Conservation (phyloP, 2,329 filamentous ascomycete species). For the Laburnicola sp. region DNA sequence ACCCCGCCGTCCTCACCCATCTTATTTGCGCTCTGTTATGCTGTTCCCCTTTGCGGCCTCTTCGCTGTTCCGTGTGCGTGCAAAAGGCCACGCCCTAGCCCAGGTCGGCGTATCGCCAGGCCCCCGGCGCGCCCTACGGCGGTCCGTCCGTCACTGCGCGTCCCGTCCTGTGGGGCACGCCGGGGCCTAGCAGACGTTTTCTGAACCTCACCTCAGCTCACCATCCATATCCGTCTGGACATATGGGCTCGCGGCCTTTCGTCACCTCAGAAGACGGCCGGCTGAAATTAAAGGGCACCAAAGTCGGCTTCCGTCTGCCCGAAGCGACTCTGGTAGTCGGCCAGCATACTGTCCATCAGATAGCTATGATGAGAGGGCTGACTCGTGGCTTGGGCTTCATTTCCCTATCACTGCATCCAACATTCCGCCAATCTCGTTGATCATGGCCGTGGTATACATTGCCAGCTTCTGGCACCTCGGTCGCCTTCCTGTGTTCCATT, state of each 20-base stretch:
- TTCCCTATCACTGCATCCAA: slow-evolving; percentile 31
- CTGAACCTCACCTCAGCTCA: slow-evolving; percentile 35
- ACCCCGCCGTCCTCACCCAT: slow-evolving; percentile 7
- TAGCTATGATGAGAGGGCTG: slow-evolving; percentile 34
- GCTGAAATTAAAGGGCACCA: slow-evolving; percentile 41
- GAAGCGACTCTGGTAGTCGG: slow-evolving; percentile 14
- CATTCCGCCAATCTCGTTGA: slow-evolving; percentile 15
- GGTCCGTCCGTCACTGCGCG: slow-evolving; percentile 24
- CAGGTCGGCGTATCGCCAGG: slow-evolving; percentile 26
- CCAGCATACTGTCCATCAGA: slow-evolving; percentile 24
- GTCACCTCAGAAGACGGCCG: slow-evolving; percentile 17
- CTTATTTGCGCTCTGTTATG: slow-evolving; percentile 11
- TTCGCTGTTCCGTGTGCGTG: slow-evolving; percentile 14
- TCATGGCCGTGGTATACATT: slow-evolving; percentile 25
- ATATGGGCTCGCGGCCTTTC: slow-evolving; percentile 16
- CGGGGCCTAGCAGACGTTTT: slow-evolving; percentile 19
- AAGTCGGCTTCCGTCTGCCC: slow-evolving; percentile 20
- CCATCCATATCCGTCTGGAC: slow-evolving; percentile 25
- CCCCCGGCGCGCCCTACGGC: slow-evolving; percentile 23
- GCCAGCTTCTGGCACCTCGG: slow-evolving; percentile 10
- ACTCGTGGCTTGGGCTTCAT: slow-evolving; percentile 42
- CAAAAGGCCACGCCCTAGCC: slow-evolving; percentile 24
- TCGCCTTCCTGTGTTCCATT: slow-evolving; percentile 11
- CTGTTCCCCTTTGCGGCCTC: slow-evolving; percentile 7
- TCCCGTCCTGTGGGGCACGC: slow-evolving; percentile 25